A percentile compares a stretch with the other conserved stretches of the same genome.
Conservation (phyloP, 192 early-diverging fungal genomes). For the Spinellus fusiger region DNA sequence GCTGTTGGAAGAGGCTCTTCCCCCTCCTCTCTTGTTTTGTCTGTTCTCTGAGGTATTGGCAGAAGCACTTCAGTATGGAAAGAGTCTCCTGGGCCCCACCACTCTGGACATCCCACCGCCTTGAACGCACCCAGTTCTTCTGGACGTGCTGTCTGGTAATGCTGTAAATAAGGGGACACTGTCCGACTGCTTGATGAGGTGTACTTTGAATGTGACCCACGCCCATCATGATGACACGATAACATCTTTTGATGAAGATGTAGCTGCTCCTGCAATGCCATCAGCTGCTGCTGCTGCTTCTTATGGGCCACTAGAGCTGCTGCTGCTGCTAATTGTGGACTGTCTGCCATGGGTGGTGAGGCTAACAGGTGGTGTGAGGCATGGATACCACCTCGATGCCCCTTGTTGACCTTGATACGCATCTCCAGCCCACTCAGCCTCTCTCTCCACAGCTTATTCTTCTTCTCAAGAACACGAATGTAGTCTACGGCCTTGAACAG, state of each 20-base stretch:
- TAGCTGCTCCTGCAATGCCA: slow-evolving; percentile 25
- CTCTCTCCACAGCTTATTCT: slow-evolving; percentile 34
- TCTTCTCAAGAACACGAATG: slow-evolving; percentile 52
- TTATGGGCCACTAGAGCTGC: slow-evolving; percentile 27
- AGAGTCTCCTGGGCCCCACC: not conserved
- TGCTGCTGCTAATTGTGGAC: too few species aligned
- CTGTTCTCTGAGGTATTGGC: not conserved
- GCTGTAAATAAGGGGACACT: not conserved
- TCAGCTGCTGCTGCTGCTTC: slow-evolving; percentile 24
- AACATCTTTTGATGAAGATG: slow-evolving; percentile 21
- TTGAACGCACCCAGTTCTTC: too few species aligned
- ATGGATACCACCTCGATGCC: not conserved
- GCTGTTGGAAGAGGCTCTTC: not conserved
- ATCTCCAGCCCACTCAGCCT: slow-evolving; percentile 12
- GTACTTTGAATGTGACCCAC: not conserved
- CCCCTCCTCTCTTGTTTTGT: not conserved
- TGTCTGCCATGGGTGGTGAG: too few species aligned
- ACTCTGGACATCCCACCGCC: too few species aligned
- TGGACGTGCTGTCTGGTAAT: too few species aligned
- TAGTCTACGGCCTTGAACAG: slow-evolving; percentile 64
- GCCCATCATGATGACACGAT: slow-evolving; percentile 15
- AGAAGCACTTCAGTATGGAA: not conserved
- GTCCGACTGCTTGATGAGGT: not conserved
- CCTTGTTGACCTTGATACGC: slow-evolving; percentile 1
- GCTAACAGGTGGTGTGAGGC: too few species aligned